Percentiles rank a stretch among this genome's conserved stretches.
These are phyloP conservation scores for Fusarium sp. DNA, from an alignment of 2,329 filamentous ascomycete genomes.

Conservation along the genomic window DNA sequence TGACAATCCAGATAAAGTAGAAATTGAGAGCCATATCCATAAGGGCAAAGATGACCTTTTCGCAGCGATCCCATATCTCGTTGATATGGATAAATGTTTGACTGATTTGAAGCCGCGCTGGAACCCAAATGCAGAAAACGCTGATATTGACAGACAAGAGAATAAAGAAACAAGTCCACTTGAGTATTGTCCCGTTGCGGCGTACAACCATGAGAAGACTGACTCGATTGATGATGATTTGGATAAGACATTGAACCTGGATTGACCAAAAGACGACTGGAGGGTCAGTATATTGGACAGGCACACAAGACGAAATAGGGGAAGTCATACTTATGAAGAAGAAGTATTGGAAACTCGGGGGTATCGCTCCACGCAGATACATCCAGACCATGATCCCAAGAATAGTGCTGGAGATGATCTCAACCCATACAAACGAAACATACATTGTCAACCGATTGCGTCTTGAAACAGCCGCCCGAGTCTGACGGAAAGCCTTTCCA, in stretches of 20 bases:
- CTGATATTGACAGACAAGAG: slow-evolving; percentile 60
- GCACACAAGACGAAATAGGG: rapidly evolving
- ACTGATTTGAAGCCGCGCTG: slow-evolving; percentile 56
- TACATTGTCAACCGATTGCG: slow-evolving; percentile 37
- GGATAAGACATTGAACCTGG: slow-evolving; percentile 57
- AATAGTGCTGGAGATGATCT: slow-evolving; percentile 35
- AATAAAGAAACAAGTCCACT: slow-evolving; percentile 55
- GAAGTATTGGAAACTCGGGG: slow-evolving; percentile 48
- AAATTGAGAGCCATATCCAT: slow-evolving; percentile 60
- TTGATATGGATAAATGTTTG: slow-evolving; percentile 55
- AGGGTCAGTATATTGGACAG: slow-evolving; percentile 5
- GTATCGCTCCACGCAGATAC: slow-evolving; percentile 34
- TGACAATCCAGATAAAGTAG: slow-evolving; percentile 58
- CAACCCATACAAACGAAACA: slow-evolving; percentile 35
- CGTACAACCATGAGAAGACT: slow-evolving; percentile 56
- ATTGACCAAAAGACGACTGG: slow-evolving; percentile 49
- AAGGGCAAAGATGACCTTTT: slow-evolving; percentile 60
- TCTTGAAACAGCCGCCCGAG: slow-evolving; percentile 24
- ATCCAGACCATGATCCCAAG: slow-evolving; percentile 40
- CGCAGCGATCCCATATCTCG: slow-evolving; percentile 60
- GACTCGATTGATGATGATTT: slow-evolving; percentile 64
- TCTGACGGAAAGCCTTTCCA: slow-evolving; percentile 37
- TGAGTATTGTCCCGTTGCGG: slow-evolving; percentile 49
- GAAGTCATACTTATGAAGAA: slow-evolving; percentile 41
- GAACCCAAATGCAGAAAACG: slow-evolving; percentile 63